Evolutionary conservation across 2,329 filamentous ascomycete genomes (phyloP), one percentile per base, ranked within the genome.

Genomic region (Arthrinium puccinioides): DNA sequence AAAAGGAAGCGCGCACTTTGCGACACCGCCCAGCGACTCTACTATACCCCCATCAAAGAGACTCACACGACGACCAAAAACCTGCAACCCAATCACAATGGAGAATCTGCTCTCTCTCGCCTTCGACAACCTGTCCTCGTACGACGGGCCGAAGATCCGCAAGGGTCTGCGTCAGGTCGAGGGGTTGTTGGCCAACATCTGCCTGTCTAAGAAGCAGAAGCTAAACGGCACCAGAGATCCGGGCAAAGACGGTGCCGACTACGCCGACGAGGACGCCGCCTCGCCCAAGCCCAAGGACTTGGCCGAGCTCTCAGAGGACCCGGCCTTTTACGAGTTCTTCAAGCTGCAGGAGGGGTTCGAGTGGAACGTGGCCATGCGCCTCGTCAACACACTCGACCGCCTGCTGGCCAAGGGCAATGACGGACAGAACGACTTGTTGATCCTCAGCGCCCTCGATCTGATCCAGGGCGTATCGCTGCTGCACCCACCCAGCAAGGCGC

Each of bases 331-430:
- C 48, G 88, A 96, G 62, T 97, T 97, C 68, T 96, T 95, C 69
- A 87, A 94, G 59, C 61, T 97, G 47, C 92, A 98, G 61, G 89
- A 97, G 56, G 87, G 89, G 3, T 98, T 98, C 57, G 87, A 97
- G 66, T 97, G 88, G 85, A 98, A 98, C 65, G 87, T 97, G 38
- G 83, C 87, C 11, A 80, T 87, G 63, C 81, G 88, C 43, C 72
- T 97, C 43, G 82, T 95, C 44, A 79, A 82, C 37, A 94, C 87
- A 39, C 76, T 97, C 29, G 88, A 96, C 60, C 76, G 87, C 40
- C 74, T 96, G 33, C 74, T 96, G 53, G 87, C 87, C 30, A 87
- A 87, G 66, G 80, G 82, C 36, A 82, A 79, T 57, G 82, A 88
- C 51, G 86, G 84, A 27, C 81, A 87, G 47, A 92, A 90, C 55